These are phyloP conservation scores for Pisolithus tinctorius DNA, from an alignment of 768 basidiomycete species.

Conservation along the genomic window DNA sequence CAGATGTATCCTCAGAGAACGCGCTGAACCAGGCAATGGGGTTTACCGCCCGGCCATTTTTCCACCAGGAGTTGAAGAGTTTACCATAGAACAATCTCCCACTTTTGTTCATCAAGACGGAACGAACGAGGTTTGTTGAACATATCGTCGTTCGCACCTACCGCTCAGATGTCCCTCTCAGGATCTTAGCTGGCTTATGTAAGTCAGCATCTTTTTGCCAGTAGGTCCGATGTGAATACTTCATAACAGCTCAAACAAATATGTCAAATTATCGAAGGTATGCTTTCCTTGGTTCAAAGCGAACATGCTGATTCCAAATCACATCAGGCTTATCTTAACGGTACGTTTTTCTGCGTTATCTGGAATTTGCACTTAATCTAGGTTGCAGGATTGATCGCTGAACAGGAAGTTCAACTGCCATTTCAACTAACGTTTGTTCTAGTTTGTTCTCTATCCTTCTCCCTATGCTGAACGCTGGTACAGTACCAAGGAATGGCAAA, in stretches of 20 bases:
- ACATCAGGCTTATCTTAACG: conserved; percentile 3
- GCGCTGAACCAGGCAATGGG: conserved; percentile 26
- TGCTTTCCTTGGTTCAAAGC: not conserved
- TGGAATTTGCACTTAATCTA: not conserved
- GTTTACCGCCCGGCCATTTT: conserved; percentile 41
- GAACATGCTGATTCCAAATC: not conserved
- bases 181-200: conserved; percentile 24
- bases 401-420: conserved; percentile 2
- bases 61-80: conserved; percentile 27
- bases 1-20: conserved; percentile 38
- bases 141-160: not conserved
- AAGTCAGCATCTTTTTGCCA: conserved; percentile 13
- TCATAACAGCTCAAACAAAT: conserved; percentile 3
- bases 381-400: conserved; percentile 4
- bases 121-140: conserved; percentile 34
- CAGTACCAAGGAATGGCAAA: conserved; percentile 41
- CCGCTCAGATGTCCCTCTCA: not conserved
- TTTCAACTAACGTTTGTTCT: conserved; percentile 2
- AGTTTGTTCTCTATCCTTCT: conserved; percentile 9
- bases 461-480: conserved; percentile 3
- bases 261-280: conserved; percentile 5
- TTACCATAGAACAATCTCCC: conserved; percentile 9
- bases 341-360: not conserved
- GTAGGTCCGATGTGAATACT: not conserved
- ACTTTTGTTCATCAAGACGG: conserved; percentile 36